Conservation (phyloP, 139 green algal genomes). For the Chlorella ohadii region DNA sequence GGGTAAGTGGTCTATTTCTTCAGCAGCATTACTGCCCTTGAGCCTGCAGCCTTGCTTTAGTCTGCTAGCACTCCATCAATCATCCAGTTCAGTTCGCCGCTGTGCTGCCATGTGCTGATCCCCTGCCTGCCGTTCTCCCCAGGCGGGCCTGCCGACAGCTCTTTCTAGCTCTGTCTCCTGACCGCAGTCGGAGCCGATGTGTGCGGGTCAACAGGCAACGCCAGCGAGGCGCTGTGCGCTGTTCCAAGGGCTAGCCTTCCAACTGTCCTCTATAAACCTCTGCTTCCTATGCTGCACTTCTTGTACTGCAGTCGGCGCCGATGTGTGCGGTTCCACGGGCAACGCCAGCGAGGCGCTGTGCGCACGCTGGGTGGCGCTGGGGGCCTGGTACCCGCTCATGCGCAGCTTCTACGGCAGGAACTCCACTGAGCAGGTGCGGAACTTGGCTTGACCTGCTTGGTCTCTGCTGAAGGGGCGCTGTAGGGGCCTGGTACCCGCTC, state of each 20-base stretch:
- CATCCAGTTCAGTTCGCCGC: background rate
- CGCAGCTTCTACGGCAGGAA: background rate
- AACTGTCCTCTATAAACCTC: too few relatives aligned
- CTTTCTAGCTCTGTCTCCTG: too few relatives aligned
- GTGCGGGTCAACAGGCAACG: constrained; percentile 53
- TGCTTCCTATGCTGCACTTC: too few relatives aligned
- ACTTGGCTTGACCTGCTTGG: too few relatives aligned
- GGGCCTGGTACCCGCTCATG: constrained; percentile 2
- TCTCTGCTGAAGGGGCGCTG: too few relatives aligned
- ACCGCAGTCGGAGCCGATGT: too few relatives aligned
- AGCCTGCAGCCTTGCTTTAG: background rate
- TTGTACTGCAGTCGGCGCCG: too few relatives aligned
- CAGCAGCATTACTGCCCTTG: too few relatives aligned
- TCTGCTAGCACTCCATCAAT: background rate
- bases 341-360: constrained; percentile 69
- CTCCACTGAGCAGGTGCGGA: background rate
- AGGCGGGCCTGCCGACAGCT: too few relatives aligned
- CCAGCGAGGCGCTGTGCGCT: constrained; percentile 66
- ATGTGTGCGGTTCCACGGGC: constrained; percentile 51
- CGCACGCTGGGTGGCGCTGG: constrained; percentile 64
- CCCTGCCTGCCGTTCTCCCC: background rate
- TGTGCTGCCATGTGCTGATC: too few relatives aligned
- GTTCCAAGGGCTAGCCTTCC: too few relatives aligned
- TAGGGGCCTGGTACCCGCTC: too few relatives aligned
- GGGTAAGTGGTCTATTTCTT: constrained; percentile 12